Percentiles rank a stretch among this genome's conserved stretches.
These are phyloP conservation scores for Tagetes erecta DNA, from an alignment of 129 eudicot genomes.

Conservation along the genomic window DNA sequence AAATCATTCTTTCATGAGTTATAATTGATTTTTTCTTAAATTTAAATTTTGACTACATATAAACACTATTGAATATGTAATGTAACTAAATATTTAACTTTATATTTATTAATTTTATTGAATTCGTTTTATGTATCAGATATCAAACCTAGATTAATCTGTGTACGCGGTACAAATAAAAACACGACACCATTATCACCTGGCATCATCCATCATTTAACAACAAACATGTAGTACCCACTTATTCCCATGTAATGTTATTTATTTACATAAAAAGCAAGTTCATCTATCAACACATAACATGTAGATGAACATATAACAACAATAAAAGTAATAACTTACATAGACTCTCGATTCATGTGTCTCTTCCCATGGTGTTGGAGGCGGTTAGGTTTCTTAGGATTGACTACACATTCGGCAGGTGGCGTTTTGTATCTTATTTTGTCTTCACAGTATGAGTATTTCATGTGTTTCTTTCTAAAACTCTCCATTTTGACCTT, in stretches of 20 bases:
- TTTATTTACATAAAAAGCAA: not conserved
- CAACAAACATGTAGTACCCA: not conserved
- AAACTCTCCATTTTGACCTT: constrained; percentile 62
- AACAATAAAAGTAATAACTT: constrained; percentile 18
- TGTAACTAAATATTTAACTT: too few relatives aligned
- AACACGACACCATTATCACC: not conserved
- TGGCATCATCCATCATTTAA: not conserved
- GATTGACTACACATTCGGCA: constrained; percentile 60
- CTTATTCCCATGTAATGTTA: not conserved
- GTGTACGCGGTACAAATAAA: not conserved
- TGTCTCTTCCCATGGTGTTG: constrained; percentile 56
- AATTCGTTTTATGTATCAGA: too few relatives aligned
- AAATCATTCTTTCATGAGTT: too few relatives aligned
- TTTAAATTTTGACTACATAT: too few relatives aligned
- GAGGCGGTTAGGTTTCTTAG: constrained; percentile 52
- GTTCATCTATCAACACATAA: not conserved
- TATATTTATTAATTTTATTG: too few relatives aligned
- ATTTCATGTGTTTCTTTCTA: constrained; percentile 75
- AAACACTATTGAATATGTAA: too few relatives aligned
- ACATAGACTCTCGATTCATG: constrained; percentile 39
- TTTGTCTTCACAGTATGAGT: constrained; percentile 80
- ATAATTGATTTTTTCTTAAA: too few relatives aligned
- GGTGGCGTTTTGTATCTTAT: constrained; percentile 59
- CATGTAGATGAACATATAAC: not conserved
- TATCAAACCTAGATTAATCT: not conserved